Conservation (phyloP, 345 rosid genomes). For the Gossypium longicalyx region DNA sequence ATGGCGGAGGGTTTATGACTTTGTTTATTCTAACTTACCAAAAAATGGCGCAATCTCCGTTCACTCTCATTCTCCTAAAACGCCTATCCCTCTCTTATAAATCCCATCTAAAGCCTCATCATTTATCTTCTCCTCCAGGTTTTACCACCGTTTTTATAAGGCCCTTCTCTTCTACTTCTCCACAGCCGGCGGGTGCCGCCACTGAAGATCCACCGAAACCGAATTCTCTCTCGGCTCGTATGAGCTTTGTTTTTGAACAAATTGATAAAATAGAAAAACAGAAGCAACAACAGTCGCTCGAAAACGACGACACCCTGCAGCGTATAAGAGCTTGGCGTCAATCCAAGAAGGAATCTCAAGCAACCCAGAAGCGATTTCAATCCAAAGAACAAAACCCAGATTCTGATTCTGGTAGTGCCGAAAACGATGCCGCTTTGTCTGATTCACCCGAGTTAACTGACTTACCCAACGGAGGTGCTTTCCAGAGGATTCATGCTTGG, state of each 20-base stretch:
- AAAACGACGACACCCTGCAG: constrained; percentile 68
- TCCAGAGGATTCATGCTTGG: constrained; percentile 13
- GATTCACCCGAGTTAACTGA: not conserved
- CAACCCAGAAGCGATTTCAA: constrained; percentile 10
- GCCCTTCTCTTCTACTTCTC: constrained; percentile 28
- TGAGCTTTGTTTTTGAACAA: constrained; percentile 91
- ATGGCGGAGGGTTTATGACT: constrained; percentile 18
- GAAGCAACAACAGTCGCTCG: constrained; percentile 28
- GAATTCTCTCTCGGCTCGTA: constrained; percentile 76
- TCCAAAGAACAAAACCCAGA: constrained; percentile 16
- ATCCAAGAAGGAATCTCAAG: constrained; percentile 38
- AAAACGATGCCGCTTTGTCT: not conserved
- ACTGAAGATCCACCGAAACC: constrained; percentile 40
- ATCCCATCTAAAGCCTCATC: constrained; percentile 18
- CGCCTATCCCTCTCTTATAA: constrained; percentile 32
- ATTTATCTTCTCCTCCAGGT: constrained; percentile 19
- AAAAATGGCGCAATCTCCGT: constrained; percentile 34
- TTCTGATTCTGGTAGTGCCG: not conserved
- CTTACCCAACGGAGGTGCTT: not conserved
- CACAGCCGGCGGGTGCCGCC: constrained; percentile 12
- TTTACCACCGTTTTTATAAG: not conserved
- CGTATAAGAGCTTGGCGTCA: constrained; percentile 92
- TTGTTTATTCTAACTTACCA: constrained; percentile 2
- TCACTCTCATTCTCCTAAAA: constrained; percentile 47
- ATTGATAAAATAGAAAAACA: constrained; percentile 80